Evolutionary conservation across 2,329 filamentous ascomycete species (phyloP), one percentile per base, ranked within the genome.

Genomic region (Aureobasidium melanogenum): DNA sequence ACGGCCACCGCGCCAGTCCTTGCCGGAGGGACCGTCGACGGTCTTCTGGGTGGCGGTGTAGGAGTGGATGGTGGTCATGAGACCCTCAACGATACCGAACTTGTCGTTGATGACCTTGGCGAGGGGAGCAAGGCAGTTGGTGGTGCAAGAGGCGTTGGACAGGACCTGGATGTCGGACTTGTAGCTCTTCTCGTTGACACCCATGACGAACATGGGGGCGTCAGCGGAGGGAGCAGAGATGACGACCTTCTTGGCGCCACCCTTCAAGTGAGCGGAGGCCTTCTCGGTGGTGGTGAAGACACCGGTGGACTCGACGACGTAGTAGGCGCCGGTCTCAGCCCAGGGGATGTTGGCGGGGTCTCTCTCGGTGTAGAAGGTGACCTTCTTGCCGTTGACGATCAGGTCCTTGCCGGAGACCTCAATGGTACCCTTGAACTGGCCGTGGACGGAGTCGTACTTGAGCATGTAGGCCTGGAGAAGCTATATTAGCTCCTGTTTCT

Each of bases 41-140:
- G 92, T 96, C 90, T 97, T 97, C 85, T 97, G 94, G 78, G 94
- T 97, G 74, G 94, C 94, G 72, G 94, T 97, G 88, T 97, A 97
- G 73, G 94, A 97, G 88, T 99, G 94, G 79, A 97, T 86, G 70
- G 94, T 99, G 81, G 94, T 97, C 94, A 99, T 99, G 73, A 97
- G 88, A 85, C 93, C 94, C 86, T 99, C 94, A 74, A 97, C 80
- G 77, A 99, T 94, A 79, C 84, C 88, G 84, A 88, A 99, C 80
- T 97, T 95, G 85, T 97, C 93, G 86, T 99, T 83, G 82, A 99
- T 86, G 75, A 97, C 91, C 89, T 97, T 99, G 83, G 94, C 94
- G 68, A 99, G 89, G 77, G 94, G 94, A 79, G 94, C 94, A 80
- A 99, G 82, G 88, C 94, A 97, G 90, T 99, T 99, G 85, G 94